phyloP scores from a whole-genome alignment of 345 rosid genomes.

The Rubroshorea leprosula region DNA sequence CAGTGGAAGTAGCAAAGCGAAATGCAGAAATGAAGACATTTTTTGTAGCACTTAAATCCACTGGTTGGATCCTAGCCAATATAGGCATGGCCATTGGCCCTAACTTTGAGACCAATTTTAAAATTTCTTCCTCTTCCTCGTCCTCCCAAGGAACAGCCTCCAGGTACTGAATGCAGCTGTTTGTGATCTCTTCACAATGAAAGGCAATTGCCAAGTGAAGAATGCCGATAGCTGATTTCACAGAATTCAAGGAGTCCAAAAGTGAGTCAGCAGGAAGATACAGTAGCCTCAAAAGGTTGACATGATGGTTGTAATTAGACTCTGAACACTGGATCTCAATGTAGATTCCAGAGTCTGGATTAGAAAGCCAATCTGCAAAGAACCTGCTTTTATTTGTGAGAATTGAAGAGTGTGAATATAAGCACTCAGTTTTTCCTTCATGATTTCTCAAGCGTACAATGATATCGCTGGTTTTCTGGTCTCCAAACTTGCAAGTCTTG shows the following conservation, averaged over 20 bases:
- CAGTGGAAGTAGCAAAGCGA: conserved; percentile 63
- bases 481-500: conserved; percentile 19
- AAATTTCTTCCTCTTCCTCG: conserved; percentile 45
- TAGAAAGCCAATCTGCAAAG: conserved; percentile 32
- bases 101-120: conserved; percentile 29
- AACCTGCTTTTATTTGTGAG: conserved; percentile 35
- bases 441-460: conserved; percentile 26
- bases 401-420: conserved; percentile 32
- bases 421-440: conserved; percentile 39
- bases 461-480: conserved; percentile 31
- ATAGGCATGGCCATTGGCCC: conserved; percentile 54
- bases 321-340: conserved; percentile 36
- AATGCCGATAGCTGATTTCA: conserved; percentile 40
- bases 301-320: conserved; percentile 34
- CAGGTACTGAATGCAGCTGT: conserved; percentile 40
- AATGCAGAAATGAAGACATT: conserved; percentile 71
- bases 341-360: conserved; percentile 14
- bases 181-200: conserved; percentile 37
- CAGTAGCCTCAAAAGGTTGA: conserved; percentile 36
- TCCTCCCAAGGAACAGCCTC: conserved; percentile 60
- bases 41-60: conserved; percentile 45
- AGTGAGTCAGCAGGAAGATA: conserved; percentile 27
- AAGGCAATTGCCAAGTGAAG: conserved; percentile 37
- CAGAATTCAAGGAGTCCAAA: conserved; percentile 34
- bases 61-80: conserved; percentile 44